These are phyloP conservation scores for Eucalyptus pauciflora DNA, from an alignment of 345 rosid species.

Conservation along the genomic window DNA sequence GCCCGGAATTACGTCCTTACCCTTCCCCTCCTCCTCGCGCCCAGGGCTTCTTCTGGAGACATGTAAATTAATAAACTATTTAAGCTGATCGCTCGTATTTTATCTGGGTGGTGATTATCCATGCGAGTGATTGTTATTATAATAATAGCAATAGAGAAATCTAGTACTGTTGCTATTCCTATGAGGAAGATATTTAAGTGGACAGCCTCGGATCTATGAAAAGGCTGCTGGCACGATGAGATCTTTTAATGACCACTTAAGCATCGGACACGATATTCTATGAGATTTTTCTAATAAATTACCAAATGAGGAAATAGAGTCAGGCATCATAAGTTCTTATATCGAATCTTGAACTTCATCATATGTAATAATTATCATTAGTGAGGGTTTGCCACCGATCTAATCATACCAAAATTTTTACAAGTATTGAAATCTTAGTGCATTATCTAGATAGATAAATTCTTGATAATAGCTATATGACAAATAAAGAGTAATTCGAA, in stretches of 20 bases:
- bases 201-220: neutral
- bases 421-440: rapidly evolving
- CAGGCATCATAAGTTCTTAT: rapidly evolving
- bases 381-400: rapidly evolving
- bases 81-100: neutral
- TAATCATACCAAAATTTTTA: neutral
- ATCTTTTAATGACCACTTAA: neutral
- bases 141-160: neutral
- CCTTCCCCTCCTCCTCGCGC: neutral
- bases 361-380: neutral
- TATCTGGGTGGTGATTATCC: neutral
- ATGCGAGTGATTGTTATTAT: neutral
- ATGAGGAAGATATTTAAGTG: neutral
- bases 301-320: neutral
- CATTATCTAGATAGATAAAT: neutral
- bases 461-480: rapidly evolving
- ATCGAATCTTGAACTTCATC: neutral
- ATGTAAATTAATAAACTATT: neutral
- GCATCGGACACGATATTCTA: rapidly evolving
- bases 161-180: neutral
- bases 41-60: neutral
- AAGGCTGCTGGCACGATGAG: neutral
- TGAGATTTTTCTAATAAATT: neutral
- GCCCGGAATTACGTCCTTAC: neutral
- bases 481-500: neutral